Conservation (phyloP, 176 grass and related monocot genomes). For the Oryza glaberrima region DNA sequence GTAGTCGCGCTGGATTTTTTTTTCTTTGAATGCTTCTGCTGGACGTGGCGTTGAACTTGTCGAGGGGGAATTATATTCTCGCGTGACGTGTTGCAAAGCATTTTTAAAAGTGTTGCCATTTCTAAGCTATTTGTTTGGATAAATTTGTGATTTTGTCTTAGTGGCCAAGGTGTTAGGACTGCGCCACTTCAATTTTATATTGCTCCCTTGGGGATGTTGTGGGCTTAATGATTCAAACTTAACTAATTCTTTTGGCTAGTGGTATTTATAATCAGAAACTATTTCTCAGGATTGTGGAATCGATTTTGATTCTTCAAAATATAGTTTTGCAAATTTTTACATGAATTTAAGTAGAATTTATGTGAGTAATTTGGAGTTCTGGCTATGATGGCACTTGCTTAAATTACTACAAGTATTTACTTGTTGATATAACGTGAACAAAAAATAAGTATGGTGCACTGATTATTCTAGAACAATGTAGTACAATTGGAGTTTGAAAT, state of each 20-base stretch:
- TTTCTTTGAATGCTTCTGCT: conserved; percentile 3
- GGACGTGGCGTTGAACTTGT: conserved; percentile 11
- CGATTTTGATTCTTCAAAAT: neutral
- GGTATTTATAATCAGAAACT: neutral
- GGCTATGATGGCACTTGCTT: neutral
- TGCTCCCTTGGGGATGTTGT: neutral
- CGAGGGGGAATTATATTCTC: neutral
- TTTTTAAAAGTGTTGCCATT: conserved; percentile 10
- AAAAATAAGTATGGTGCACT: neutral
- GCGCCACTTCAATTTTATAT: neutral
- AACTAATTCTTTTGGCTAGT: neutral
- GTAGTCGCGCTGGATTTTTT: neutral
- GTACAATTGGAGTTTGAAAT: conserved; percentile 12
- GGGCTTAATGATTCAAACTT: conserved; percentile 13
- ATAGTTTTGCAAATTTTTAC: neutral
- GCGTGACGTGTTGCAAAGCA: neutral
- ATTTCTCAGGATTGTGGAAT: neutral
- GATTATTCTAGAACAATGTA: neutral
- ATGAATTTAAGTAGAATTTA: neutral
- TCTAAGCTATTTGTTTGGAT: neutral
- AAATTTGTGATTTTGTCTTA: conserved; percentile 24
- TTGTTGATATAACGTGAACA: conserved; percentile 2
- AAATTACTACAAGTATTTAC: neutral
- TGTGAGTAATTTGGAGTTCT: conserved; percentile 6
- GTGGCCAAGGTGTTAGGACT: conserved; percentile 40